A percentile compares a stretch with the other conserved stretches of the same genome.
Evolutionary conservation across 345 rosid species (phyloP).

Genomic region (Capsella bursapastoris): DNA sequence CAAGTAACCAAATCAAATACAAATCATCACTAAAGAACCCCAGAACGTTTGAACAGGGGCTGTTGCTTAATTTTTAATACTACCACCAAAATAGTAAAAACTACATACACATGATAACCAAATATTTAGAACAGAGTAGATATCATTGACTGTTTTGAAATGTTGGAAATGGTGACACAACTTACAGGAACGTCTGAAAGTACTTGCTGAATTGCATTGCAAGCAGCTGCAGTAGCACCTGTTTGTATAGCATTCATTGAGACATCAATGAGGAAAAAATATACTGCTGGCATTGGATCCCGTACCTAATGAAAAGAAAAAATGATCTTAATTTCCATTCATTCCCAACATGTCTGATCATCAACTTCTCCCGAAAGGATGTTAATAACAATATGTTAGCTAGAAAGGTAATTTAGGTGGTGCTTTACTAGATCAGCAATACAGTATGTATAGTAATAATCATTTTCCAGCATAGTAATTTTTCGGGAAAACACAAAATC

Average conservation of each 20-base stretch:
- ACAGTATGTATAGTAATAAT: neutral
- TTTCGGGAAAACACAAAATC: constrained; percentile 22
- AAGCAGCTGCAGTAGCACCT: constrained; percentile 96
- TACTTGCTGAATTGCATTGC: constrained; percentile 89
- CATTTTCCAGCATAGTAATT: constrained; percentile 2
- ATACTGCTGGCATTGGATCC: constrained; percentile 97
- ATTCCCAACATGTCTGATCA: constrained; percentile 12
- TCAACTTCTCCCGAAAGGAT: constrained; percentile 11
- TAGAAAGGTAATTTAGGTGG: constrained; percentile 14
- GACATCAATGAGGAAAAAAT: constrained; percentile 88
- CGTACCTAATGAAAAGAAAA: constrained; percentile 62
- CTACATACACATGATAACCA: constrained; percentile 2
- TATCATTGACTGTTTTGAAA: constrained; percentile 11
- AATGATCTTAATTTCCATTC: constrained; percentile 18
- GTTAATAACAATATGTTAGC: constrained; percentile 15
- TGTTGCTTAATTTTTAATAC: constrained; percentile 13
- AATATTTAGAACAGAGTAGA: constrained; percentile 1
- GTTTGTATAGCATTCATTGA: constrained; percentile 89
- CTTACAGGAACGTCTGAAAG: constrained; percentile 91
- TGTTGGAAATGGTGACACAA: constrained; percentile 35
- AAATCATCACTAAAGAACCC: constrained; percentile 25
- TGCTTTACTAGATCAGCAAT: constrained; percentile 21
- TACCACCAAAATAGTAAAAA: constrained; percentile 4
- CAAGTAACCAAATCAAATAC: constrained; percentile 17
- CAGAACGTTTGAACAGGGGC: constrained; percentile 5